A percentile compares a stretch with the other conserved stretches of the same genome.
These are phyloP conservation scores for Akanthomyces muscarius DNA, from an alignment of 2,329 filamentous ascomycete species.

Conservation along the genomic window DNA sequence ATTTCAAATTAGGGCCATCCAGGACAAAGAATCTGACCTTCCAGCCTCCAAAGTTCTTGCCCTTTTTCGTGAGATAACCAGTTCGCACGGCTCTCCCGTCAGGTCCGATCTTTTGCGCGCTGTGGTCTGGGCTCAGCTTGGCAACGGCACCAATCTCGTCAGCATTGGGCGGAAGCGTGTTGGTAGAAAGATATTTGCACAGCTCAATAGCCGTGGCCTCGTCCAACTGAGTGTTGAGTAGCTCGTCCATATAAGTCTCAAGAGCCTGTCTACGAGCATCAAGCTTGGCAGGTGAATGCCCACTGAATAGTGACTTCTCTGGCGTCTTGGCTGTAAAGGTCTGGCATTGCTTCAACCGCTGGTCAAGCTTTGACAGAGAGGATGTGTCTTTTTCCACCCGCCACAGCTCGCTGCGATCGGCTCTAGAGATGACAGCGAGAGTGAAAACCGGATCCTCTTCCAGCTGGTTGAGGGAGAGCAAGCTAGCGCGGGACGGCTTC, in stretches of 20 bases:
- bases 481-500: constrained; percentile 82
- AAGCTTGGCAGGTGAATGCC: constrained; percentile 89
- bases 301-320: constrained; percentile 80
- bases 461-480: constrained; percentile 71
- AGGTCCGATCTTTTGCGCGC: constrained; percentile 44
- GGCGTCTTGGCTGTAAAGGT: constrained; percentile 72
- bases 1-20: constrained; percentile 66
- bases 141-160: constrained; percentile 46
- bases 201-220: constrained; percentile 72
- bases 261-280: constrained; percentile 79
- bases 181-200: constrained; percentile 78
- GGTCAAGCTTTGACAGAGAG: constrained; percentile 77
- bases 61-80: constrained; percentile 92
- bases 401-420: constrained; percentile 78
- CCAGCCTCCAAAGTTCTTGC: constrained; percentile 99
- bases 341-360: constrained; percentile 70
- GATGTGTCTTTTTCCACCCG: constrained; percentile 86
- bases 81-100: constrained; percentile 69
- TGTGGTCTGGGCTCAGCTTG: constrained; percentile 25
- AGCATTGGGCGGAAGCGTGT: constrained; percentile 57
- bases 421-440: constrained; percentile 76
- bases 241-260: constrained; percentile 78
- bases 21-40: constrained; percentile 71
- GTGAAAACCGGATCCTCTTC: constrained; percentile 96
- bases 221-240: constrained; percentile 79